phyloP scores from a whole-genome alignment of 257 asterid genomes.

The Agastache rugosa region DNA sequence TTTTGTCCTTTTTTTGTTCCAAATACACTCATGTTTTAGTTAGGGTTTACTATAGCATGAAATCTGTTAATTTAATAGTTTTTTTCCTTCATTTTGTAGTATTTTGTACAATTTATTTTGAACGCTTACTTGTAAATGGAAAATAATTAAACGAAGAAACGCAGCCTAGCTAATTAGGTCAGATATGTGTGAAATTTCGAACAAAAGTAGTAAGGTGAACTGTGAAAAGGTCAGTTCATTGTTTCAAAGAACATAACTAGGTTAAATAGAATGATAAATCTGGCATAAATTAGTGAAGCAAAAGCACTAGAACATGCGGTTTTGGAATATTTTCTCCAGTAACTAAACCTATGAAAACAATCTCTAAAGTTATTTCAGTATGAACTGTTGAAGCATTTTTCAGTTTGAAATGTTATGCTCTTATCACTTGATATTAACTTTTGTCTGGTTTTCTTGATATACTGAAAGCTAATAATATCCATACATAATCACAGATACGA shows the following conservation, averaged over 20 bases:
- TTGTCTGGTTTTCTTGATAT: neutral
- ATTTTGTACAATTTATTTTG: neutral
- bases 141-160: neutral
- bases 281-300: neutral
- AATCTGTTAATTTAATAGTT: neutral
- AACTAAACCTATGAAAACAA: neutral
- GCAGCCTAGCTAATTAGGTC: neutral
- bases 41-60: neutral
- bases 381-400: neutral
- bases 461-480: neutral
- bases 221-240: neutral
- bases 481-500: constrained; percentile 54
- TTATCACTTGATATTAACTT: neutral
- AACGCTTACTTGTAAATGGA: neutral
- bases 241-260: neutral
- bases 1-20: neutral
- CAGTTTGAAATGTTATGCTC: neutral
- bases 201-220: neutral
- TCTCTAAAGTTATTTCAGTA: neutral
- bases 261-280: neutral
- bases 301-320: neutral
- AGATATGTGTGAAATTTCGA: neutral
- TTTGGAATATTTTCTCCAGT: neutral
- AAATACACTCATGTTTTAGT: neutral
- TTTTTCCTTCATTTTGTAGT: neutral